phyloP scores from a whole-genome alignment of 2,329 filamentous ascomycete genomes.

The Dendrostoma leiphaemia region DNA sequence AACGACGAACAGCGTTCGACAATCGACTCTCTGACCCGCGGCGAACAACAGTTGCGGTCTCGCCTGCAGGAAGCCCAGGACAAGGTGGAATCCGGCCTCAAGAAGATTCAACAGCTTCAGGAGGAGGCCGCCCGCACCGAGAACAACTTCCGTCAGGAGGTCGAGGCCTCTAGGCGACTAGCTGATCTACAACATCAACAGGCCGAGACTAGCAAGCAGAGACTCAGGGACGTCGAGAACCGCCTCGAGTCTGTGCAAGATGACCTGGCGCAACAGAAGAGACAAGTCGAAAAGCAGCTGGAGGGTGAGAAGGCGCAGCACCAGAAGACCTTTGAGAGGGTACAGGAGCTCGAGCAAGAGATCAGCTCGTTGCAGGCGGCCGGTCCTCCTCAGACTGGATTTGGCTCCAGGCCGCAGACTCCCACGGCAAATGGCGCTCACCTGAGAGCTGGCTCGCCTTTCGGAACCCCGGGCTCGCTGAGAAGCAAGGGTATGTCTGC shows the following conservation, averaged over 20 bases:
- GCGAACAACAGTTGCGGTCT: constrained; percentile 75
- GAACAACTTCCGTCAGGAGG: constrained; percentile 81
- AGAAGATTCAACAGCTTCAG: constrained; percentile 80
- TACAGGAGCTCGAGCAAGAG: constrained; percentile 51
- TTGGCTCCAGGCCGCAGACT: constrained; percentile 57
- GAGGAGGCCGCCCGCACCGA: constrained; percentile 80
- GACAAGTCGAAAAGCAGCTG: constrained; percentile 54
- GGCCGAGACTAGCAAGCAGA: constrained; percentile 67
- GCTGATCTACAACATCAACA: constrained; percentile 80
- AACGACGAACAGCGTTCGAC: constrained; percentile 81
- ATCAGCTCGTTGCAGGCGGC: constrained; percentile 52
- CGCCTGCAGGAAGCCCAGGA: constrained; percentile 80
- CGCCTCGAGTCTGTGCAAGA: constrained; percentile 63
- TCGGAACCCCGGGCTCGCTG: constrained; percentile 58
- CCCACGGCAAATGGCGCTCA: constrained; percentile 57
- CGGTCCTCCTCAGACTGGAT: constrained; percentile 38
- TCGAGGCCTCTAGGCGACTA: constrained; percentile 77
- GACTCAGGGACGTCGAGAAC: constrained; percentile 67
- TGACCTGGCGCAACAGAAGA: constrained; percentile 60
- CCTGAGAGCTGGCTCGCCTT: constrained; percentile 56
- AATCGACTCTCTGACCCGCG: constrained; percentile 74
- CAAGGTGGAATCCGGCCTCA: constrained; percentile 81
- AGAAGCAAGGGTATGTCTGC: constrained; percentile 57
- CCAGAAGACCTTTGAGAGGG: constrained; percentile 45
- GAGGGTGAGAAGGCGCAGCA: constrained; percentile 51